These are phyloP conservation scores for Leccinum huronense DNA, from an alignment of 1,284 basidiomycete species.

Conservation along the genomic window DNA sequence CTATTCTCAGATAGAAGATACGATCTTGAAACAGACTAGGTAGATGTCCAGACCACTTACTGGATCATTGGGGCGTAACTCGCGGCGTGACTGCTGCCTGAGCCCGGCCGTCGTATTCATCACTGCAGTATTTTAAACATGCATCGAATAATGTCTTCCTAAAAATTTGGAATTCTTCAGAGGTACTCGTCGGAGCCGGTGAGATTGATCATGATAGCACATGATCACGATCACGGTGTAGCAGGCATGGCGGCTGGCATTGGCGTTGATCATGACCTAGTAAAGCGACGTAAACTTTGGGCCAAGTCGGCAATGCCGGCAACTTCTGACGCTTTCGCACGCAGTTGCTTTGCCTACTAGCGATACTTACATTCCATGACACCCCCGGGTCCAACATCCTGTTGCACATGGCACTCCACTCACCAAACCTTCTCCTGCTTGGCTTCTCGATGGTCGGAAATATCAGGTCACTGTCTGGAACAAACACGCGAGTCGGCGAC, in stretches of 20 bases:
- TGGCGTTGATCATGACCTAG: background rate
- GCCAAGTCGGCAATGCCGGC: background rate
- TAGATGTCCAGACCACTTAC: too few species aligned
- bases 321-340: too few species aligned
- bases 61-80: background rate
- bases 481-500: background rate
- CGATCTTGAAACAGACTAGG: too few species aligned
- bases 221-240: too few species aligned
- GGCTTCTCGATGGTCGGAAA: too few species aligned
- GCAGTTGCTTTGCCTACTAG: too few species aligned
- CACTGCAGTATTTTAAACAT: background rate
- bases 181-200: background rate
- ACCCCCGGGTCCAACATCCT: too few species aligned
- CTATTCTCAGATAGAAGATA: too few species aligned
- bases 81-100: background rate
- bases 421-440: too few species aligned
- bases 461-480: background rate
- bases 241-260: too few species aligned
- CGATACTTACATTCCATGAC: too few species aligned
- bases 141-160: background rate
- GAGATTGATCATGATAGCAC: background rate
- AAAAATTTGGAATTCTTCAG: background rate
- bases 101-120: background rate
- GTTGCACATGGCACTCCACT: too few species aligned
- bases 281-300: background rate